These are phyloP conservation scores for Achaetomium macrosporum DNA, from an alignment of 2,329 filamentous ascomycete species.

Conservation along the genomic window DNA sequence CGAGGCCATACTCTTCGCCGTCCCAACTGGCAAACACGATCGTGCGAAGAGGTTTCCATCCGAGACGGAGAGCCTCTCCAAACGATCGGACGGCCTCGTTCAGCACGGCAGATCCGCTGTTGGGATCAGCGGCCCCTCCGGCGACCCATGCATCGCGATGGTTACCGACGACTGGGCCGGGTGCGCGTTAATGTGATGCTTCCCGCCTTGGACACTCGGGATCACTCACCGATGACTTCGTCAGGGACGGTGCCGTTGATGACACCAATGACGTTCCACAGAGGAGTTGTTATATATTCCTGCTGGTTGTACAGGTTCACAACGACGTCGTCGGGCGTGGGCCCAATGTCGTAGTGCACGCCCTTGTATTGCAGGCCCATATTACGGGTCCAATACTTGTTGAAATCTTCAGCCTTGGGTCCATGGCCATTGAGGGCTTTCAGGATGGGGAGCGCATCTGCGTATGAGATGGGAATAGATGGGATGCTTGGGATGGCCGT, in stretches of 20 bases:
- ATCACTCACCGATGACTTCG: slow-evolving; percentile 58
- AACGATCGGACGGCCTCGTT: slow-evolving; percentile 74
- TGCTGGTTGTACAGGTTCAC: slow-evolving; percentile 74
- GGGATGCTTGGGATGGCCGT: slow-evolving; percentile 75
- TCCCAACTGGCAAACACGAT: slow-evolving; percentile 86
- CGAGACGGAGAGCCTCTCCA: slow-evolving; percentile 59
- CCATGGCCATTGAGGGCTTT: slow-evolving; percentile 86
- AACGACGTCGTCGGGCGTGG: slow-evolving; percentile 64
- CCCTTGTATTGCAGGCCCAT: slow-evolving; percentile 73
- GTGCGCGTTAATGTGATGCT: neutral
- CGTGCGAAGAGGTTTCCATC: slow-evolving; percentile 82
- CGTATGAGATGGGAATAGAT: slow-evolving; percentile 84
- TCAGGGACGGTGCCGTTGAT: slow-evolving; percentile 82
- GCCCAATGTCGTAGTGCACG: slow-evolving; percentile 79
- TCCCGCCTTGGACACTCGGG: neutral
- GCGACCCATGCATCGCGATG: slow-evolving; percentile 78
- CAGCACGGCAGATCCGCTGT: slow-evolving; percentile 72
- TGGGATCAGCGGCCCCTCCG: slow-evolving; percentile 77
- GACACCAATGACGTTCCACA: slow-evolving; percentile 89
- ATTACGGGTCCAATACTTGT: slow-evolving; percentile 62
- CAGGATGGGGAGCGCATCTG: slow-evolving; percentile 80
- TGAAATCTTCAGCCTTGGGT: slow-evolving; percentile 68
- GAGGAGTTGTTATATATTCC: slow-evolving; percentile 71
- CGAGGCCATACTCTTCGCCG: slow-evolving; percentile 76
- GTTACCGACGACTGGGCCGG: slow-evolving; percentile 61